Base-by-base conservation (phyloP, 108 stramenopile species). In the Skeletonema menzelii region DNA sequence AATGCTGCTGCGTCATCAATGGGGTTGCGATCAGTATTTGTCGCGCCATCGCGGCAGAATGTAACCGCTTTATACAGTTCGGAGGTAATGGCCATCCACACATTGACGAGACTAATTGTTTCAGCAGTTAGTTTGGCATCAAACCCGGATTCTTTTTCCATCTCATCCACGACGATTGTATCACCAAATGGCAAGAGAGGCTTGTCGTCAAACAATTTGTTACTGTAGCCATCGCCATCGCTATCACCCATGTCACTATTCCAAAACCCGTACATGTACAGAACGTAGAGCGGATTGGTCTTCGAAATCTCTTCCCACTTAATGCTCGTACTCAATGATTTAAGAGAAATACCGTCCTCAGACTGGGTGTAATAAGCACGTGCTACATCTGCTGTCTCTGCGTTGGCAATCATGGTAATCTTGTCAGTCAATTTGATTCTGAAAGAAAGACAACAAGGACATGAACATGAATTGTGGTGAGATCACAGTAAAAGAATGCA, bases 1-100 rank as follows among this genome's bases (percentile, higher is more conserved):
- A 90, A 75, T 4, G 84, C 93, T 22, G 91, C 88, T 17, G 90
- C 93, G 17, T 76, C 72, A 65, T 94, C 93, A 46, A 94, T 57
- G 30, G 67, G 31, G 56, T 65, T 56, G 63, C 64, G 62, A 55
- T 57, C 56, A 8, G 62, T 40, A 27, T 63, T 62, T 27, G 65
- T 55, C 10, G 17, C 38, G 20, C 67, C 63, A 22, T 81, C 62
- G 34, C 88, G 76, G 26, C 79, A 65, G n/a, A 57, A 49, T 47
- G 15, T 20, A 1, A 75, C 80, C n/a, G 89, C 80, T 56, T 80
- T 56, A 55, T 91, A 85, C 42, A 94, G 37, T 15, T 80, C 69
- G 22, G 86, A 80, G 8, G 67, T 66, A 58, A 94, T 83, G 7
- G 84, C 67, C 85, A 94, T 89, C 83, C 83, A 92, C 13, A 87